phyloP scores from a whole-genome alignment of 495 filamentous ascomycete species.

The Penicillium macrosclerotiorum region DNA sequence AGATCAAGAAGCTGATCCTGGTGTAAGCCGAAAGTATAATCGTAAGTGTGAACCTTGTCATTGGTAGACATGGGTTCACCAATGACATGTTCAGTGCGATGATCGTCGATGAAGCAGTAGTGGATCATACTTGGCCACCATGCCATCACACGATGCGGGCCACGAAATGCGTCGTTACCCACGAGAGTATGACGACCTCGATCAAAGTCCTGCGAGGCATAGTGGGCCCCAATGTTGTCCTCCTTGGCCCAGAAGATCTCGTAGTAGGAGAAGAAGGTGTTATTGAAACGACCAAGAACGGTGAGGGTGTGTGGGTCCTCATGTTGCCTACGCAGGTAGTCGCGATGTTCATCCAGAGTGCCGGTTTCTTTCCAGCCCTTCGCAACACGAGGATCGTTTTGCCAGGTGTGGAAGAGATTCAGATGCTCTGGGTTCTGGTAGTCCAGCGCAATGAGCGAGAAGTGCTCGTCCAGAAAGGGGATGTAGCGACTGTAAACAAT shows the following conservation, averaged over 20 bases:
- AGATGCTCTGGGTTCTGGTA: slow-evolving; percentile 50
- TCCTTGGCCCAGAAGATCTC: slow-evolving; percentile 70
- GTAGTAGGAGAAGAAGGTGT: slow-evolving; percentile 59
- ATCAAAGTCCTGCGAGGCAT: slow-evolving; percentile 55
- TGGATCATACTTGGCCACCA: slow-evolving; percentile 69
- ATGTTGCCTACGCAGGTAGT: slow-evolving; percentile 54
- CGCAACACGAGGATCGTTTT: slow-evolving; percentile 66
- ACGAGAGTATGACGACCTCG: slow-evolving; percentile 65
- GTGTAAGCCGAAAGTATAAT: slow-evolving; percentile 58
- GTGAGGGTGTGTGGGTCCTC: slow-evolving; percentile 58
- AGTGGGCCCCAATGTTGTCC: slow-evolving; percentile 60
- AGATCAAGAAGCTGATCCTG: slow-evolving; percentile 60
- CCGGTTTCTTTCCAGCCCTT: slow-evolving; percentile 65
- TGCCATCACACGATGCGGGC: slow-evolving; percentile 59
- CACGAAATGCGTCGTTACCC: slow-evolving; percentile 59
- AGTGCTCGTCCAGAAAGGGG: slow-evolving; percentile 60
- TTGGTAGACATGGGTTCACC: slow-evolving; percentile 61
- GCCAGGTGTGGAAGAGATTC: slow-evolving; percentile 60
- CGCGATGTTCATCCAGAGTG: slow-evolving; percentile 58
- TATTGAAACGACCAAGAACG: slow-evolving; percentile 57
- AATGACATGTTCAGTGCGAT: slow-evolving; percentile 57
- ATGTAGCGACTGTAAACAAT: slow-evolving; percentile 64
- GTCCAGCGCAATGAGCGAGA: slow-evolving; percentile 60
- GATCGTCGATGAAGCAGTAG: slow-evolving; percentile 64
- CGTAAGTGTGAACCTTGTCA: slow-evolving; percentile 56